Base-by-base conservation (phyloP, 352 stramenopile genomes). In the Globisporangium paddicum region DNA sequence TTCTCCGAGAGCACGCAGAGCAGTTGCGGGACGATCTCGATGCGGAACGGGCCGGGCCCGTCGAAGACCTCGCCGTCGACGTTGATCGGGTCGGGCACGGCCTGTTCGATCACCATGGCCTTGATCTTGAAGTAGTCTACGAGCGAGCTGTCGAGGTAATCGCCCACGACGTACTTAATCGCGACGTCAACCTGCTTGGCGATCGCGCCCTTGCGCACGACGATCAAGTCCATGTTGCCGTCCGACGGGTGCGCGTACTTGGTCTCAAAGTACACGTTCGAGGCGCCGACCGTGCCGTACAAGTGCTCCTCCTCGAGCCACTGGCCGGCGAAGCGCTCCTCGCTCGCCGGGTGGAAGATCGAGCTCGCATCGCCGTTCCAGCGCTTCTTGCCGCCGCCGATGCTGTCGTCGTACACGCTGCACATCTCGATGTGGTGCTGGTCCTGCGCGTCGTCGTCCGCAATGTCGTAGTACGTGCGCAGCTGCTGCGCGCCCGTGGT, bases 211-310 rank as follows among this genome's bases (percentile, higher is more conserved):
- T 81, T 80, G 38, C 77, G 79, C 3, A 76, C 79, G 45, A 86
- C 83, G 65, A 91, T 86, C 25, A 93, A 21, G 52, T 93, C 83
- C 67, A 93, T 69, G 61, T 84, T 88, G n/a, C 80, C 83, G 62
- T 90, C 83, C 23, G 79, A 90, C 34, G 80, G 80, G 59, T 93
- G 83, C 28, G 79, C 76, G 48, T 85, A 93, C 68, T 87, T 81
- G 25, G 79, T 83, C 68, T 93, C 82, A 55, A 89, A 89, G 68
- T 89, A 89, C 48, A 90, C 79, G 55, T 93, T 90, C 8, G 80
- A 89, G 11, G 72, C 83, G 21, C 79, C 83, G 28, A 82, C 68
- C 0, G 79, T 85, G 11, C 68, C 73, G 63, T 87, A 76, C 60
- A 81, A 59, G 10, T 69, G 71, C 16, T 68, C 56, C 48, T 90